phyloP scores from a whole-genome alignment of 1,139 yeast species.

The Pichia sorboxylosa region DNA sequence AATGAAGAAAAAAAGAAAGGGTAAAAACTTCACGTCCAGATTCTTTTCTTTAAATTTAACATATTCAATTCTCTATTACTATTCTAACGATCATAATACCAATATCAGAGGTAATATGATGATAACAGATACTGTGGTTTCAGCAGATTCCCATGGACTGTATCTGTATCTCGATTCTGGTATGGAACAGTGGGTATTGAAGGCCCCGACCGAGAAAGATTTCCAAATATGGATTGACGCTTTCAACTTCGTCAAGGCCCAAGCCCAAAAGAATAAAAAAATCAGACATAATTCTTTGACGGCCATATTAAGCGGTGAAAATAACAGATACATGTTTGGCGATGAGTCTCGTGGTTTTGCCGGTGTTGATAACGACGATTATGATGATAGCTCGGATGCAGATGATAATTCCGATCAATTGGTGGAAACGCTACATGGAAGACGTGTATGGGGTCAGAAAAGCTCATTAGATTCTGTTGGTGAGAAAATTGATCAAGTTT shows the following conservation, averaged over 20 bases:
- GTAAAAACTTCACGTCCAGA: constrained; percentile 74
- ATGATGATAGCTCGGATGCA: neutral
- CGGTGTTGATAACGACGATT: neutral
- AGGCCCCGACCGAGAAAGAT: constrained; percentile 52
- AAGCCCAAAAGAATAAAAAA: constrained; percentile 10
- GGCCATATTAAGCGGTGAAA: no score
- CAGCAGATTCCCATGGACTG: constrained; percentile 58
- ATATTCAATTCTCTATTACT: constrained; percentile 76
- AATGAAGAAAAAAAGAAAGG: constrained; percentile 55
- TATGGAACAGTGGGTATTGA: constrained; percentile 86
- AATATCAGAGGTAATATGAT: constrained; percentile 90
- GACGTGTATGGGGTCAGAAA: no score
- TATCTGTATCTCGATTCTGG: constrained; percentile 87
- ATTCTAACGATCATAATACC: constrained; percentile 54
- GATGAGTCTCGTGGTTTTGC: neutral
- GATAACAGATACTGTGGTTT: constrained; percentile 62
- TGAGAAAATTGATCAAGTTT: no score
- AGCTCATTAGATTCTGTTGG: no score
- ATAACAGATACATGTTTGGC: neutral
- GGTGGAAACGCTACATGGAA: no score
- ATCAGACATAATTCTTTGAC: no score
- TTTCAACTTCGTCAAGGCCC: constrained; percentile 36
- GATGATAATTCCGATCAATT: neutral
- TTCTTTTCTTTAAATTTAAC: constrained; percentile 74
- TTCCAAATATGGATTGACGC: constrained; percentile 81